Evolutionary conservation across 164 flowering plant species (phyloP), one percentile per base, ranked within the genome.

Genomic region (Vitis rotundifolia): DNA sequence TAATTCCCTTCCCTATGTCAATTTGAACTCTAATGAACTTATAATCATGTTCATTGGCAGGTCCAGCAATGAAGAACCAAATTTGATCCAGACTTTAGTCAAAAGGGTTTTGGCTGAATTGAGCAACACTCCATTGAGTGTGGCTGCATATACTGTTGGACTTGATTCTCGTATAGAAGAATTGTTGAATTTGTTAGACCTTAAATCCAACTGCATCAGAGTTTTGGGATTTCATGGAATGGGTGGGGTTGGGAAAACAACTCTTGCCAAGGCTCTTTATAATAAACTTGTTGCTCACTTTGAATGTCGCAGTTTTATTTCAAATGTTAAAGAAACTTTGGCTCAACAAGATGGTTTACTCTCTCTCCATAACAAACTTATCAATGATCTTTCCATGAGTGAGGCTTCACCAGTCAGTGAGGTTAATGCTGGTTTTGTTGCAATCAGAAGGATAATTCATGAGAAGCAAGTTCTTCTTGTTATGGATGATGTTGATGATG

Each of bases 171-270:
- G 76, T 1, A 10, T 84, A 11, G 73, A 71, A 47, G 53, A 81
- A 60, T 37, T 87, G 29, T 31, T 73, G 66, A 67, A 18, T 4
- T 1, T 60, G 65, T 54, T 83, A 53, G 76, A 82, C 67, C 63
- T 80, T 2, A 67, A 64, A 55, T 28, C 71, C 37, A 72, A 59
- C 31, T 75, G 69, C 29, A 63, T 76, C 19, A 54, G 60, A 63
- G 64, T 78, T 11, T 11, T 86, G 47, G 83, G 82, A 13, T 22
- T 86, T 11, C 65, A 74, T 75, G 87, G 87, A 8, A 76, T 80
- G 64, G 85, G 85, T 15, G 87, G 89, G 14, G 57, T 86, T 70
- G 89, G 89, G 2, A 86, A 86, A 76, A 82, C 89, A 50, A 86
- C 89, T 58, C 78, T 86, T 37, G 84, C 87, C 53, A 83, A 84